Percentiles rank a stretch among this genome's conserved stretches.
Conservation (phyloP, 345 rosid genomes). For the Eucalyptus erythrocorys region DNA sequence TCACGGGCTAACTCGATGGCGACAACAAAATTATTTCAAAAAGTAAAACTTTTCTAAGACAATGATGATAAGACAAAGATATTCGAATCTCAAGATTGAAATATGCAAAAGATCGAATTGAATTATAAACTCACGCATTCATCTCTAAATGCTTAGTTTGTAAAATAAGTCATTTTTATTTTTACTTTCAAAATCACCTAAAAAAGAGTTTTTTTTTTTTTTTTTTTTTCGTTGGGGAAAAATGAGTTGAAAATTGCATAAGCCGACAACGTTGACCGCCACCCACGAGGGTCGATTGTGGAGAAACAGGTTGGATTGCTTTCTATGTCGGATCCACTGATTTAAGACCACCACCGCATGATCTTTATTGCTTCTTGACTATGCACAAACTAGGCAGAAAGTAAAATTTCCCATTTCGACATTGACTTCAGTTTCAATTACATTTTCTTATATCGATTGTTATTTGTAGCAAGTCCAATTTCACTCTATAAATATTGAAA, state of each 20-base stretch:
- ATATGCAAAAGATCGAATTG: background rate
- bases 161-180: background rate
- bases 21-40: background rate
- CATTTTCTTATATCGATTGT: background rate
- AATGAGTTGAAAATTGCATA: background rate
- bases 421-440: background rate
- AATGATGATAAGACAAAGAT: background rate
- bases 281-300: background rate
- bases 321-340: background rate
- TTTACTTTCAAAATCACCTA: background rate
- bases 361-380: background rate
- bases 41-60: background rate
- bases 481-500: background rate
- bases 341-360: background rate
- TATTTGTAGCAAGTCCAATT: accelerated
- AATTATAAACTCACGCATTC: background rate
- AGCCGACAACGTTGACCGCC: background rate
- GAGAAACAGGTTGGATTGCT: background rate
- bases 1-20: background rate
- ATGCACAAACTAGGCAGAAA: background rate
- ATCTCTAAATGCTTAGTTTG: background rate
- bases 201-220: background rate
- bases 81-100: background rate
- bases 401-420: background rate
- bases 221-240: too few species aligned